phyloP scores from a whole-genome alignment of 768 basidiomycete species.

The Lactarius akahatsu region DNA sequence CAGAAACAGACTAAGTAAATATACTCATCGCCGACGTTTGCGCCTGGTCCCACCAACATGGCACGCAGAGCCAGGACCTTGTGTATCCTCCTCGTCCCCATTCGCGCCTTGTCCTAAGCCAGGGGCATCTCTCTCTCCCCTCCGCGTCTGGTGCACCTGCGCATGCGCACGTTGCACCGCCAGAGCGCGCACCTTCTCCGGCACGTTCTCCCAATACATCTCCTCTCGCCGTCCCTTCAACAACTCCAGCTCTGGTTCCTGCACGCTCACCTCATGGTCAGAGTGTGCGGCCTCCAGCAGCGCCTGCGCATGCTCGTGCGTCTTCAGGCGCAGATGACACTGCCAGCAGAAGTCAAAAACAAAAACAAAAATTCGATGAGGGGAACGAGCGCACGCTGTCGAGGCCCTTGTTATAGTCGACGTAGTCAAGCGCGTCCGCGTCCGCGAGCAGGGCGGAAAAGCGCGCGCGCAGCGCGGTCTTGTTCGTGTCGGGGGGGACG shows the following conservation, averaged over 20 bases:
- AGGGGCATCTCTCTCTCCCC: neutral
- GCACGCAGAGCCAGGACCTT: neutral
- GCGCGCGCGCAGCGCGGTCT: slow-evolving; percentile 67
- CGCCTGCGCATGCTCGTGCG: slow-evolving; percentile 44
- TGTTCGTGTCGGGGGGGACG: slow-evolving; percentile 74
- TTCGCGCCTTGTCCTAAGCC: neutral
- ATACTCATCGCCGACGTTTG: slow-evolving; percentile 2
- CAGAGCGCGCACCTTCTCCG: slow-evolving; percentile 62
- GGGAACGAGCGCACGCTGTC: slow-evolving; percentile 50
- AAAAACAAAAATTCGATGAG: no score
- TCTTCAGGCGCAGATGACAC: slow-evolving; percentile 73
- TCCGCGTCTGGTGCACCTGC: neutral
- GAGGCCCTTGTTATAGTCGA: slow-evolving; percentile 78
- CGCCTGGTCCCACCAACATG: neutral
- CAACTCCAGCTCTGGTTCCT: slow-evolving; percentile 44
- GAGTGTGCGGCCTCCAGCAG: slow-evolving; percentile 47
- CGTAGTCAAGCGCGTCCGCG: slow-evolving; percentile 60
- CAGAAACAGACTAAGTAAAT: neutral
- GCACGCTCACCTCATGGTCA: slow-evolving; percentile 12
- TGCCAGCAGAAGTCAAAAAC: slow-evolving; percentile 32
- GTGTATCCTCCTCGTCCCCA: neutral
- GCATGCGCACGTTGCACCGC: slow-evolving; percentile 52
- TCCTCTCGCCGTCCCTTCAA: slow-evolving; percentile 64
- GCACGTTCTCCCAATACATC: slow-evolving; percentile 79
- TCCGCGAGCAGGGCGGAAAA: slow-evolving; percentile 47